These are phyloP conservation scores for Cytospora paraplurivora DNA, from an alignment of 2,329 filamentous ascomycete species.

Conservation along the genomic window DNA sequence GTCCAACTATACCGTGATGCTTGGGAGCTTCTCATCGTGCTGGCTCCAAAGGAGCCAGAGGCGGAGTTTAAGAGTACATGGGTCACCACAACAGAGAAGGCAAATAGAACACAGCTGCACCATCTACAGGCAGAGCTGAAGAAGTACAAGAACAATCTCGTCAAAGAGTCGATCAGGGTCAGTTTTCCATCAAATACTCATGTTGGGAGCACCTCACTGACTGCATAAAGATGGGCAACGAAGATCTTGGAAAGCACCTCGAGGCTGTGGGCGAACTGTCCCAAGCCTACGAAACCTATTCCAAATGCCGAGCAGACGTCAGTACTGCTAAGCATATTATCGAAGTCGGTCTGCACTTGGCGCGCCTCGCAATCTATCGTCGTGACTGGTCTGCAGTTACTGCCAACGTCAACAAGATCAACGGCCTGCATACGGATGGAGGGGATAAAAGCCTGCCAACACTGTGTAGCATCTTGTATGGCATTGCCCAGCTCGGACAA, in stretches of 20 bases:
- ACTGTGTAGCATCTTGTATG: slow-evolving; percentile 54
- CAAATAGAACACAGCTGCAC: slow-evolving; percentile 69
- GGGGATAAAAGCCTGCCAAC: slow-evolving; percentile 51
- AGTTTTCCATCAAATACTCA: slow-evolving; percentile 33
- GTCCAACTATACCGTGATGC: slow-evolving; percentile 70
- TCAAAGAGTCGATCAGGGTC: slow-evolving; percentile 95
- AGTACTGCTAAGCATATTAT: slow-evolving; percentile 81
- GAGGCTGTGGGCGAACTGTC: slow-evolving; percentile 75
- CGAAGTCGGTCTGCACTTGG: slow-evolving; percentile 78
- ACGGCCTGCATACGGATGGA: slow-evolving; percentile 46
- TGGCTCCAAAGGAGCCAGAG: slow-evolving; percentile 68
- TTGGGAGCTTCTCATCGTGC: slow-evolving; percentile 63
- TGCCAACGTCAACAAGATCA: slow-evolving; percentile 64
- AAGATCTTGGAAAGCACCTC: slow-evolving; percentile 84
- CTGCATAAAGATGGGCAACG: slow-evolving; percentile 77
- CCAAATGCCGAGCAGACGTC: slow-evolving; percentile 87
- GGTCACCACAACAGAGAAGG: slow-evolving; percentile 67
- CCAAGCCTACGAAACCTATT: slow-evolving; percentile 75
- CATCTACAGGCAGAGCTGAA: slow-evolving; percentile 85
- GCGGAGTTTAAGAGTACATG: slow-evolving; percentile 70
- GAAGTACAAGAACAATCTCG: slow-evolving; percentile 93
- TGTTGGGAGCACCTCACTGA: slow-evolving; percentile 1
- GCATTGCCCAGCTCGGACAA: slow-evolving; percentile 53
- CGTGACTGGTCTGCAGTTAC: slow-evolving; percentile 74
- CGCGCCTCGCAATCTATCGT: slow-evolving; percentile 74